Base-by-base conservation (phyloP, 495 filamentous ascomycete species). In the Xylaria cubensis region DNA sequence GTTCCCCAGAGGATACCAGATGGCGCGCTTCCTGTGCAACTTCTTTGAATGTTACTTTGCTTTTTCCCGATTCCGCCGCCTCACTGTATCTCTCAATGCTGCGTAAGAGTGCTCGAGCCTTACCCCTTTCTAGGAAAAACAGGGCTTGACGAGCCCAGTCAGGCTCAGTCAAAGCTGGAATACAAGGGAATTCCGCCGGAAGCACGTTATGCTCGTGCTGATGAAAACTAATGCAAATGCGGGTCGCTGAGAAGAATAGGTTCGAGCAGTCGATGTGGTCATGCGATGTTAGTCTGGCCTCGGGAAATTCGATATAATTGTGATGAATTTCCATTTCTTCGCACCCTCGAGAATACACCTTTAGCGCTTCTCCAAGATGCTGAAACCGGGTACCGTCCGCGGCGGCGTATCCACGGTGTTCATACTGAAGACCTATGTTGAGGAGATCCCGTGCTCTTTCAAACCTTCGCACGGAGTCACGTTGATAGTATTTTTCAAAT, bases 201-300 rank as follows among this genome's bases (percentile, higher is more conserved):
- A 42, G 21, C 3, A 67, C 32, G 24, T 26, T 41, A 41, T 36
- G 21, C 32, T 55, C 12, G 48, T 42, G 15, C 10, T 55, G 48
- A 29, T 67, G 26, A 41, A 67, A 67, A 29, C 56, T 44, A 26
- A 55, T 24, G 36, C 64, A 67, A 7, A 67, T 56, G 13, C 64
- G 64, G 24, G 26, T 67, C 32, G 64, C 64, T 17, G 64, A 67
- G 51, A 67, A 67, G 64, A 67, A 67, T 5, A 67, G 34, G 48
- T 55, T 67, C 32, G 64, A 67, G 64, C 64, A 67, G 48, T 67
- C 64, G 32, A 55, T 56, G 21, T 67, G 64, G 36, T 67, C 64
- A 56, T 67, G 64, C 21, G 51, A 51, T 39, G 64, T 67, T 17
- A 67, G 51, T 56, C 21, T 29, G 12, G 48, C 64, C 24, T 67